Base-by-base conservation (phyloP, 75 land plant genomes). In the Isoetes taiwanensis region DNA sequence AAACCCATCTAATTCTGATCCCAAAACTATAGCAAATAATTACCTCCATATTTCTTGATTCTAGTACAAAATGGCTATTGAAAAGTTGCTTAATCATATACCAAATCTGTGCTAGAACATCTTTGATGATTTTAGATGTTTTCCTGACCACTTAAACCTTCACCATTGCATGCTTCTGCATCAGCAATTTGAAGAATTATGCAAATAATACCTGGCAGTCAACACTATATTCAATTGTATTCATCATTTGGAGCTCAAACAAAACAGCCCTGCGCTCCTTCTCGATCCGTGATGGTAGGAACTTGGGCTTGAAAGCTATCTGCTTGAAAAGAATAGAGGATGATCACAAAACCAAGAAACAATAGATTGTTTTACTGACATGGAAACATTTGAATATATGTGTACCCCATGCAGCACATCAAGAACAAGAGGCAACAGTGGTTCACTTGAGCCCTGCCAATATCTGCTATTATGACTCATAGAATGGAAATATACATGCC, bases 241-340 rank as follows among this genome's bases (percentile, higher is more conserved):
- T 94, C 99, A 94, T 94, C 99, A 94, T 94, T 61, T 94, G 99
- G 14, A 88, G 54, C 73, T 94, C 99, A 42, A 96, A 94, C 26
- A 94, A 72, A 28, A 94, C 83, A 14, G 99, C 99, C 31, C 86
- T 61, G 52, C 99, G 62, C 67, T 94, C 99, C 39, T 94, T 94
- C 56, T 94, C 99, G 56, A 94, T 80, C 28, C 99, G 86, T 33
- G 99, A 88, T 32, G 90, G 63, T 38, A 94, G 81, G 59, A 94
- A 89, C 46, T 89, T 94, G 29, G 99, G 99, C 58, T 79, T 73
- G 64, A 94, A 94, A 63, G 99, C 96, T 52, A 94, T 94, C 99
- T 91, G 76, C 24, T n/a, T 11, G 23, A 52, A 57, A 60, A 43
- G 3, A 41, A 42, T 3, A 19, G 40, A 12, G 20, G 19, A 34